A percentile compares a stretch with the other conserved stretches of the same genome.
Conservation (phyloP, 2,329 filamentous ascomycete genomes). For the Dothistroma septosporum region DNA sequence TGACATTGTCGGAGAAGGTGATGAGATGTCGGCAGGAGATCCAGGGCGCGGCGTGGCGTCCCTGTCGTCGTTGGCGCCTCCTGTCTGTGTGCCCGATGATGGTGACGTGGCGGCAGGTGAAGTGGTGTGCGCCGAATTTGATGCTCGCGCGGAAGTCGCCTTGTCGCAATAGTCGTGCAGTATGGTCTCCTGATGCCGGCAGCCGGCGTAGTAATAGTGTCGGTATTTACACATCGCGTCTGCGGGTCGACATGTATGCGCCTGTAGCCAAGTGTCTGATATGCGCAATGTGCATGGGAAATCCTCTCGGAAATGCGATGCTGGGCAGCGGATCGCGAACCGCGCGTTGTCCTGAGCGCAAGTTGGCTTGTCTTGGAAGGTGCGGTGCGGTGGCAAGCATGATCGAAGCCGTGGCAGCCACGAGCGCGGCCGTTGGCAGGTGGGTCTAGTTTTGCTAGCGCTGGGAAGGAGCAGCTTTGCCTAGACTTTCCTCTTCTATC, state of each 20-base stretch:
- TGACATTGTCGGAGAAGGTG: not conserved
- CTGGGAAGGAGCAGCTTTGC: not conserved
- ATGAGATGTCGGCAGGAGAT: slow-evolving; percentile 3
- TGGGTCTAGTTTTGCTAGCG: not conserved
- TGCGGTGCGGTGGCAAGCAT: slow-evolving; percentile 1
- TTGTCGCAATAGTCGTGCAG: slow-evolving; percentile 27
- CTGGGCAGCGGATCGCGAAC: not conserved
- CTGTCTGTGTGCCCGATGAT: not conserved
- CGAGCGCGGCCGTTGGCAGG: not conserved
- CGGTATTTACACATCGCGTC: slow-evolving; percentile 32
- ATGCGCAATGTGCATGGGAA: not conserved
- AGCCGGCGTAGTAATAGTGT: slow-evolving; percentile 31
- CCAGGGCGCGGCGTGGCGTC: slow-evolving; percentile 43
- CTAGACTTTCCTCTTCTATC: not conserved
- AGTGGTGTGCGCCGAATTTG: not conserved
- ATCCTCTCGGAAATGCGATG: not conserved
- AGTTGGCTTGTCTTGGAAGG: not conserved
- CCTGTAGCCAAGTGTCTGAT: not conserved
- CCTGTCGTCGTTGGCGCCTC: not conserved
- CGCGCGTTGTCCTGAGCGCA: not conserved
- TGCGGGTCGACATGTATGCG: slow-evolving; percentile 9
- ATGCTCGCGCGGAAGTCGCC: slow-evolving; percentile 10
- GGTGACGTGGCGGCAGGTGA: slow-evolving; percentile 8
- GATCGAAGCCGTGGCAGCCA: not conserved
- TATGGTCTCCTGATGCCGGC: slow-evolving; percentile 30